phyloP scores from a whole-genome alignment of 2,329 filamentous ascomycete genomes.

The Biscogniauxia marginata region DNA sequence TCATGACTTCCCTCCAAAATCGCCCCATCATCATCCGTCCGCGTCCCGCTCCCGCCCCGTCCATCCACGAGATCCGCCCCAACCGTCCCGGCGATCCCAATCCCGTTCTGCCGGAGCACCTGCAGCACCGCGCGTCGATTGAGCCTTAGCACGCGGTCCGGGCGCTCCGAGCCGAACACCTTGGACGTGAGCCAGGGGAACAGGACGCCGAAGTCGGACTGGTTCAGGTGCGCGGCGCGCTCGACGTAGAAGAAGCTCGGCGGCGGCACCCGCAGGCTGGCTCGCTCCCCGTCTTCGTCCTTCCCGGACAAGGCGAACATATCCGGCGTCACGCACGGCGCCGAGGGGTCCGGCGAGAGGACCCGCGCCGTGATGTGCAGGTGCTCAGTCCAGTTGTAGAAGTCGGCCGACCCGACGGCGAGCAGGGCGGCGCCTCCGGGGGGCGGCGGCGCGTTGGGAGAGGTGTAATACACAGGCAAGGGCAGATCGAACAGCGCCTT shows the following conservation, averaged over 20 bases:
- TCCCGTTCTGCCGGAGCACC: conserved; percentile 49
- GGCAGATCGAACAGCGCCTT: conserved; percentile 68
- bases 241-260: conserved; percentile 74
- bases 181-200: conserved; percentile 69
- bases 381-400: conserved; percentile 76
- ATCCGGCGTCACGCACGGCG: conserved; percentile 40
- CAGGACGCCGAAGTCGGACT: conserved; percentile 79
- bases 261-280: conserved; percentile 42
- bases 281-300: conserved; percentile 37
- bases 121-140: conserved; percentile 60
- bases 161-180: conserved; percentile 56
- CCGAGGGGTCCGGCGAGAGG: conserved; percentile 56
- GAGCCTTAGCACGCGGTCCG: conserved; percentile 57
- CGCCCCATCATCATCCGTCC: conserved; percentile 46
- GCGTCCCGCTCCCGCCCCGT: conserved; percentile 13
- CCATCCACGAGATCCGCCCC: conserved; percentile 22
- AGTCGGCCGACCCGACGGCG: conserved; percentile 72
- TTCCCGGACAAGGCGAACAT: conserved; percentile 34
- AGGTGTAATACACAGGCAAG: conserved; percentile 63
- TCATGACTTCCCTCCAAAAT: conserved; percentile 48
- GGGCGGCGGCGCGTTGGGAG: conserved; percentile 36
- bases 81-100: conserved; percentile 45
- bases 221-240: conserved; percentile 75
- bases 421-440: conserved; percentile 61
- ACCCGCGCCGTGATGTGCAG: conserved; percentile 66